Evolutionary conservation across 2,329 filamentous ascomycete genomes (phyloP).

Genomic region (Geosmithia flava): DNA sequence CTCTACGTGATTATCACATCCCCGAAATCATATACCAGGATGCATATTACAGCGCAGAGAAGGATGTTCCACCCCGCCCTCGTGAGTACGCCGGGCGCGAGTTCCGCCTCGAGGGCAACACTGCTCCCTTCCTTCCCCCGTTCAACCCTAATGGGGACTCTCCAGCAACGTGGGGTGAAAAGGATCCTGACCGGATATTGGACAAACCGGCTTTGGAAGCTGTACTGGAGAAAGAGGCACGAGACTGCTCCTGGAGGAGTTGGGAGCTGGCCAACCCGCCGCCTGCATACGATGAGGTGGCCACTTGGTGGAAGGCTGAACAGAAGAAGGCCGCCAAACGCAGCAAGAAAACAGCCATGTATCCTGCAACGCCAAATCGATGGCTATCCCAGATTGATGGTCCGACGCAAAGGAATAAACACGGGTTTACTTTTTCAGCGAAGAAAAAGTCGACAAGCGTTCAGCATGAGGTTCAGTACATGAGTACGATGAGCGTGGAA

Average conservation of each 20-base stretch:
- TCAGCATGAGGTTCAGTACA: constrained; percentile 78
- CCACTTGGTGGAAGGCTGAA: constrained; percentile 43
- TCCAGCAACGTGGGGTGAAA: constrained; percentile 41
- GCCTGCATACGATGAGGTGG: constrained; percentile 58
- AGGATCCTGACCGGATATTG: constrained; percentile 23
- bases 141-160: constrained; percentile 56
- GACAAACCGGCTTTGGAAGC: constrained; percentile 40
- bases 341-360: background rate
- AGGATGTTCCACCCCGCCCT: constrained; percentile 64
- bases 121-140: constrained; percentile 64
- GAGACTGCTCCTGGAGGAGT: constrained; percentile 38
- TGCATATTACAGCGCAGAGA: constrained; percentile 73
- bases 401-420: constrained; percentile 67
- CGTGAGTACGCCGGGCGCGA: constrained; percentile 83
- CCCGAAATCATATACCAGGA: constrained; percentile 71
- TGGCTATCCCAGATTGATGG: constrained; percentile 77
- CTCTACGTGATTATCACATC: constrained; percentile 17
- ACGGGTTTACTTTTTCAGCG: constrained; percentile 80
- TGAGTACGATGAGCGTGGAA: constrained; percentile 94
- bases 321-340: background rate
- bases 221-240: constrained; percentile 31
- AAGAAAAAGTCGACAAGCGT: constrained; percentile 63
- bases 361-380: constrained; percentile 13
- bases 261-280: constrained; percentile 71
- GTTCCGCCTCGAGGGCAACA: constrained; percentile 65